Percentiles rank a stretch among this genome's conserved stretches.
Evolutionary conservation across 192 early-diverging fungal genomes (phyloP).

Genomic region (Mortierella hygrophila): DNA sequence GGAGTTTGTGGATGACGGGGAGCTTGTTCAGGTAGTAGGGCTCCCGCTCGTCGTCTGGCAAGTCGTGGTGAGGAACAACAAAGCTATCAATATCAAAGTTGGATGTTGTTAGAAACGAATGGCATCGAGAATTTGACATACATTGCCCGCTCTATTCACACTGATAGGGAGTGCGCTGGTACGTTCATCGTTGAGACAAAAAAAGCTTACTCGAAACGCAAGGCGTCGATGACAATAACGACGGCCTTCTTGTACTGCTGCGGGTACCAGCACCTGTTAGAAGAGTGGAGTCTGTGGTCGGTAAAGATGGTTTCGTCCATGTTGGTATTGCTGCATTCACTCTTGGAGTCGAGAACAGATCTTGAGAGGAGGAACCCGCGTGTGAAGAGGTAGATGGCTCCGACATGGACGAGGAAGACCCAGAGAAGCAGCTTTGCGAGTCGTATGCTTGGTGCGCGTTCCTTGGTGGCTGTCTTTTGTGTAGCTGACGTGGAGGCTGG

Average conservation of each 20-base stretch:
- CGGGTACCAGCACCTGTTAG: conserved; percentile 56
- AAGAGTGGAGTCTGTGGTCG: not conserved
- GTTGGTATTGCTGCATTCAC: conserved; percentile 52
- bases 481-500: not conserved
- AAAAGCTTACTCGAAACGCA: conserved; percentile 71
- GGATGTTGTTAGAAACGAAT: not conserved
- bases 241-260: conserved; percentile 70
- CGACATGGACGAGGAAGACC: conserved; percentile 58
- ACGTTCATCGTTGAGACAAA: not conserved
- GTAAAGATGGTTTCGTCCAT: conserved; percentile 11
- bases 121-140: not conserved
- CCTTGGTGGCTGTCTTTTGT: conserved; percentile 13
- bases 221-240: conserved; percentile 79
- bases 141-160: not conserved
- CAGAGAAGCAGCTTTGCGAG: conserved; percentile 51
- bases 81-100: conserved; percentile 19
- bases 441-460: conserved; percentile 42
- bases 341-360: conserved; percentile 68
- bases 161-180: not conserved
- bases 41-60: conserved; percentile 7
- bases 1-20: conserved; percentile 63
- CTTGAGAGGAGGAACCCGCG: conserved; percentile 81
- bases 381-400: conserved; percentile 76
- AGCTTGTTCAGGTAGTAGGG: conserved; percentile 65
- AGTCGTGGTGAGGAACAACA: conserved; percentile 43